Evolutionary conservation across 331 rosid genomes (phyloP).

Genomic region (Pyracantha coccinea): DNA sequence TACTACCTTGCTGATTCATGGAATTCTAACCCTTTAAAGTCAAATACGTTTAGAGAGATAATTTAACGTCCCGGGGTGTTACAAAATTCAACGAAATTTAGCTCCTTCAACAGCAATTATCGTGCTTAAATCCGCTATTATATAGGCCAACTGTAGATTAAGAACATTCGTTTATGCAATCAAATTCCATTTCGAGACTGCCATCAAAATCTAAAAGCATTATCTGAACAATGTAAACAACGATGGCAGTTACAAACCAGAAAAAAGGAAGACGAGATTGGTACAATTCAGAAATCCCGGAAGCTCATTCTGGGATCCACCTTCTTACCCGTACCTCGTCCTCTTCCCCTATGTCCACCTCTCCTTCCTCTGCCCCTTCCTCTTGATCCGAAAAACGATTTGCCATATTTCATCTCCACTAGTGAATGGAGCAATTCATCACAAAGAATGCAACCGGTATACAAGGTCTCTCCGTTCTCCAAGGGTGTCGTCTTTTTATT

Average conservation of each 20-base stretch:
- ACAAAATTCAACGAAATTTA: no score
- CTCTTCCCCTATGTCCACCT: conserved; percentile 50
- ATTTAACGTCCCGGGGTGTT: no score
- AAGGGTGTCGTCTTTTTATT: conserved; percentile 90
- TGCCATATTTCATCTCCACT: conserved; percentile 82
- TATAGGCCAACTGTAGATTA: no score
- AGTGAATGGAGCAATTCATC: conserved; percentile 89
- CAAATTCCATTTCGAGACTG: background rate
- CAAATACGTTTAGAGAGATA: no score
- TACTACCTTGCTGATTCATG: no score
- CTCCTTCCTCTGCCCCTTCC: conserved; percentile 76
- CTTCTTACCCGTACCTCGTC: conserved; percentile 44
- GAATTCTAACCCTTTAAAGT: no score
- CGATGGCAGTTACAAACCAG: background rate
- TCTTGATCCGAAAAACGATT: conserved; percentile 45
- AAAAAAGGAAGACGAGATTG: background rate
- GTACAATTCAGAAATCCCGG: conserved; percentile 54
- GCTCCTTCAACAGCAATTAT: no score
- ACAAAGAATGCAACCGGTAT: conserved; percentile 81
- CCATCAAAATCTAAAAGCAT: background rate
- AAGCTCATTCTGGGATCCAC: conserved; percentile 90
- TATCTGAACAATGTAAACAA: background rate
- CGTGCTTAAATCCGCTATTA: no score
- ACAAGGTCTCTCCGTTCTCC: conserved; percentile 73
- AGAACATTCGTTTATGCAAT: no score